Conservation (phyloP, 2,329 filamentous ascomycete genomes). For the Fonsecaea erecta region DNA sequence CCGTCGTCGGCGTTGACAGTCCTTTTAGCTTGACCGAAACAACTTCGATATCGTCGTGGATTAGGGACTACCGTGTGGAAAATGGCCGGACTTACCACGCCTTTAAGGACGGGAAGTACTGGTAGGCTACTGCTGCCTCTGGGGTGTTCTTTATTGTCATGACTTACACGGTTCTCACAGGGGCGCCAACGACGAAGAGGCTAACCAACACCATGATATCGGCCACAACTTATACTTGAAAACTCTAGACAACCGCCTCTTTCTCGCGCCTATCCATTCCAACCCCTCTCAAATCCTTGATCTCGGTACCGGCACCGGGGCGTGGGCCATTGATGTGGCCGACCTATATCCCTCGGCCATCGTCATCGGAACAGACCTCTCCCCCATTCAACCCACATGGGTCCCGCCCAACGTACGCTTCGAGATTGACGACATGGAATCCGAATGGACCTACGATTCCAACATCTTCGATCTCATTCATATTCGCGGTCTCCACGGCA, state of each 20-base stretch:
- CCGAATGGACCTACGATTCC: slow-evolving; percentile 58
- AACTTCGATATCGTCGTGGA: slow-evolving; percentile 31
- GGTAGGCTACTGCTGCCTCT: slow-evolving; percentile 16
- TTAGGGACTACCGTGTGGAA: slow-evolving; percentile 29
- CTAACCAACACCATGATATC: slow-evolving; percentile 45
- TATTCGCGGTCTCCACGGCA: slow-evolving; percentile 60
- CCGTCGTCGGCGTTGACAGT: neutral
- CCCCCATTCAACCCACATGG: slow-evolving; percentile 41
- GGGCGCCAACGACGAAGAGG: slow-evolving; percentile 49
- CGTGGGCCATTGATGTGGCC: slow-evolving; percentile 37
- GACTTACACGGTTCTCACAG: slow-evolving; percentile 12
- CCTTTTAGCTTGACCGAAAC: slow-evolving; percentile 28
- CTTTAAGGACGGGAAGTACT: slow-evolving; percentile 35
- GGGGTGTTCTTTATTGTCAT: neutral
- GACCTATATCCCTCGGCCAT: slow-evolving; percentile 42
- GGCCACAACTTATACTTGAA: slow-evolving; percentile 39
- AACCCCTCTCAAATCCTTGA: slow-evolving; percentile 42
- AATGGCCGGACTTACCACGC: slow-evolving; percentile 36
- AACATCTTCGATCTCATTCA: slow-evolving; percentile 67
- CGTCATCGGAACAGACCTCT: slow-evolving; percentile 38
- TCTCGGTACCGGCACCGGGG: slow-evolving; percentile 30
- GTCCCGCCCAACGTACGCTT: slow-evolving; percentile 62
- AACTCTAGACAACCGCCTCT: slow-evolving; percentile 44
- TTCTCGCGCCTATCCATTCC: slow-evolving; percentile 46
- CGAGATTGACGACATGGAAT: slow-evolving; percentile 63